Base-by-base conservation (phyloP, 192 early-diverging fungal species). In the Backusella liffmaniae region DNA sequence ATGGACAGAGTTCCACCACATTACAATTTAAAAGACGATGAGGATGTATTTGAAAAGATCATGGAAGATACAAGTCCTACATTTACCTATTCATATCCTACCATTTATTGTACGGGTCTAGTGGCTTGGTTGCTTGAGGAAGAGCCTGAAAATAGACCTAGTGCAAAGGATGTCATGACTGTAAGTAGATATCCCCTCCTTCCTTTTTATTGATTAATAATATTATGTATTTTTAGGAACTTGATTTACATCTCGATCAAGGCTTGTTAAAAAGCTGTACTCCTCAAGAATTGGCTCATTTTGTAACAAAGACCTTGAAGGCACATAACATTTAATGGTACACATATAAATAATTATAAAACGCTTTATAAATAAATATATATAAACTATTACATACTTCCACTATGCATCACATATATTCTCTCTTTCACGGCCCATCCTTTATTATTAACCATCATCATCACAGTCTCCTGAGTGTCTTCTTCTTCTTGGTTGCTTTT, bases 1-100 rank as follows among this genome's bases (percentile, higher is more conserved):
- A 82, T 82, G 81, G 81, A 82, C 39, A 77, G 81, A 42, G 81
- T 82, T 30, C 81, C 81, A 10, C 81, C 81, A 26, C 81, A 78
- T 62, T 82, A 82, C 70, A 62, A 74, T 49, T 42, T 79, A 23
- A 70, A 72, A 13, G 56, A 74, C 12, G 79, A 76, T 16, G 72
- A 77, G 26, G 75, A 70, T 0, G 56, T 77, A 13, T 77, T 77
- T 71, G 34, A 74, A 37, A n/a, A 41, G 23, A 73, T 76, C 13
- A 12, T 81, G 15, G 70, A 67, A 36, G 76, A 77, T 35, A 42
- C 79, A 7, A 81, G 79, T 34, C 79, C 79, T 9, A 81, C 79
- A 1, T 81, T 81, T 30, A 81, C 75, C 10, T 81, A 81, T 34
- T 74, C 72, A 34, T 77, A 81, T 26, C 75, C 75, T 13, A 70